phyloP scores from a whole-genome alignment of 2,329 filamentous ascomycete species.

The Drechslerella coelobrocha region DNA sequence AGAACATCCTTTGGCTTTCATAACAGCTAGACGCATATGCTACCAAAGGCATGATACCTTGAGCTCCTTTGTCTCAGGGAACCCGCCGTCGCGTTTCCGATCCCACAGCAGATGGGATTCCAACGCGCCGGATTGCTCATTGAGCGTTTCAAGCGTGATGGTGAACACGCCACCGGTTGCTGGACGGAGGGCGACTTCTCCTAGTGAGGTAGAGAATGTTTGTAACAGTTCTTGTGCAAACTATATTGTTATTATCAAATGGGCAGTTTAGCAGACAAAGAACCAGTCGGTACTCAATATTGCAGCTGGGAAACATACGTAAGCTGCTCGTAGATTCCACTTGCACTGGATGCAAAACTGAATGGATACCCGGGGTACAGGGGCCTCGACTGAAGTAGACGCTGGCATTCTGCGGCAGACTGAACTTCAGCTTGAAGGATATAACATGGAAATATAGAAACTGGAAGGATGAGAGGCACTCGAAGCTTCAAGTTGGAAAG shows the following conservation, averaged over 20 bases:
- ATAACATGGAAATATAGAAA: not conserved
- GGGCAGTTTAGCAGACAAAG: constrained; percentile 10
- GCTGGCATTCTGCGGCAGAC: constrained; percentile 6
- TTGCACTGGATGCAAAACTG: constrained; percentile 92
- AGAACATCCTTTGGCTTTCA: not conserved
- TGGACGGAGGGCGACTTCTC: constrained; percentile 86
- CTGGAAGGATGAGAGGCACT: not conserved
- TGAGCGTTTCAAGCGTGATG: constrained; percentile 60
- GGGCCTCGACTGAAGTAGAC: constrained; percentile 38
- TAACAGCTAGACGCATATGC: not conserved
- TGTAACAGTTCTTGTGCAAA: constrained; percentile 94
- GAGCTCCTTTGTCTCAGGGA: constrained; percentile 68
- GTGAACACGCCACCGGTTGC: constrained; percentile 83
- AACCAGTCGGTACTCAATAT: not conserved
- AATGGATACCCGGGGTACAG: constrained; percentile 63
- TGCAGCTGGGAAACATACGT: constrained; percentile 66
- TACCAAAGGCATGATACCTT: constrained; percentile 22
- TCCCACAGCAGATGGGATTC: constrained; percentile 74
- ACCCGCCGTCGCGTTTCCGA: constrained; percentile 82
- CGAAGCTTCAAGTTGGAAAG: not conserved
- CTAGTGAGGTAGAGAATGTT: constrained; percentile 82
- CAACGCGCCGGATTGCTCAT: constrained; percentile 11
- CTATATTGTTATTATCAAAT: constrained; percentile 60
- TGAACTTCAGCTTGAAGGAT: too few species aligned
- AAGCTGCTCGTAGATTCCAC: constrained; percentile 87